Evolutionary conservation across 768 basidiomycete species (phyloP).

Genomic region (Tulasnella sp.): DNA sequence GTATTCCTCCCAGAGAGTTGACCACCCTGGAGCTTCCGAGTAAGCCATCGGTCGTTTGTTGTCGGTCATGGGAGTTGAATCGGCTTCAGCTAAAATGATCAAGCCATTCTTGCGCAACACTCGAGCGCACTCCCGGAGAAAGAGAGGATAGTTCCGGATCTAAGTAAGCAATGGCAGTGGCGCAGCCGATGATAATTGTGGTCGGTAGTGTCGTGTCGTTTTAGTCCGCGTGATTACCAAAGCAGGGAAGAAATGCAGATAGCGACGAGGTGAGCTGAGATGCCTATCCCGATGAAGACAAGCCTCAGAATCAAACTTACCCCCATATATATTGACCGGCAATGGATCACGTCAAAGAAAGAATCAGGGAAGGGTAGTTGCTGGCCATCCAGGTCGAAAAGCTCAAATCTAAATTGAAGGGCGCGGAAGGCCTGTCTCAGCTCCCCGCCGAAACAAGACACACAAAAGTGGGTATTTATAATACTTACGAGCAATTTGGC

Average conservation of each 20-base stretch:
- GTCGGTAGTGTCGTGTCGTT: too few species aligned
- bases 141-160: conserved; percentile 51
- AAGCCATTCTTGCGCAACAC: conserved; percentile 59
- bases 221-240: neutral
- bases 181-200: conserved; percentile 6
- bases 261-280: conserved; percentile 15
- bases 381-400: conserved; percentile 44
- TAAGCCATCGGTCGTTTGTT: conserved; percentile 25
- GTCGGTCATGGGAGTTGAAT: conserved; percentile 39
- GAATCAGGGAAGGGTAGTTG: conserved; percentile 49
- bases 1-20: conserved; percentile 49
- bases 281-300: conserved; percentile 8
- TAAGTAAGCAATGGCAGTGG: conserved; percentile 22
- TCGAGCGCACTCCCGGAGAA: conserved; percentile 48
- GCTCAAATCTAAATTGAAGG: conserved; percentile 41
- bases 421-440: conserved; percentile 8
- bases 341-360: conserved; percentile 57
- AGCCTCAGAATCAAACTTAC: conserved; percentile 29
- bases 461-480: neutral
- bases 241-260: neutral
- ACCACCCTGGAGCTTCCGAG: conserved; percentile 42
- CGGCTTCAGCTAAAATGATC: conserved; percentile 51
- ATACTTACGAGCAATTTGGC: conserved; percentile 57
- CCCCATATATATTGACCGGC: conserved; percentile 53
- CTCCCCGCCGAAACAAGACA: neutral